These are phyloP conservation scores for Phytophthora citricola DNA, from an alignment of 352 stramenopile genomes.

Conservation along the genomic window DNA sequence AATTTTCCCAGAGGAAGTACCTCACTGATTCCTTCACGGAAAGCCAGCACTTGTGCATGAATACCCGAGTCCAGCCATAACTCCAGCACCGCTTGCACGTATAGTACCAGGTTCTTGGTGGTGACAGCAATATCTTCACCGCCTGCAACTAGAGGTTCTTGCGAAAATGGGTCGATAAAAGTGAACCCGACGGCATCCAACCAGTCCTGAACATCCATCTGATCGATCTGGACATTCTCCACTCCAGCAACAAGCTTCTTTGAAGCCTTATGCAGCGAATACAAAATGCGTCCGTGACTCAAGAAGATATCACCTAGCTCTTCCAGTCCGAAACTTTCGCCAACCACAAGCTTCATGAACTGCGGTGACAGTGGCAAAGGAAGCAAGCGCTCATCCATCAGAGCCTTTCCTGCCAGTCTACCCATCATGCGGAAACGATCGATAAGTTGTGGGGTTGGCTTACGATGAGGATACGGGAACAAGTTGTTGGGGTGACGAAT, in stretches of 20 bases:
- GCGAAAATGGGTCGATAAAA: slow-evolving; percentile 83
- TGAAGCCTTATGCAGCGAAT: slow-evolving; percentile 58
- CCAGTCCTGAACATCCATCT: slow-evolving; percentile 58
- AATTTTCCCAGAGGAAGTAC: slow-evolving; percentile 78
- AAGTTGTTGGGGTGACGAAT: slow-evolving; percentile 84
- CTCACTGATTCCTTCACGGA: slow-evolving; percentile 79
- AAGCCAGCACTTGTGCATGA: slow-evolving; percentile 66
- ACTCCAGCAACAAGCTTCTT: slow-evolving; percentile 36
- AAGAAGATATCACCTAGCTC: slow-evolving; percentile 69
- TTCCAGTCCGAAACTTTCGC: slow-evolving; percentile 61
- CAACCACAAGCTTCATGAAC: slow-evolving; percentile 82
- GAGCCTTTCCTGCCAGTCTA: slow-evolving; percentile 77
- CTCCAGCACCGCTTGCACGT: slow-evolving; percentile 62
- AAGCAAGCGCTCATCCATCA: slow-evolving; percentile 85
- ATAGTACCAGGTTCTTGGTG: slow-evolving; percentile 55
- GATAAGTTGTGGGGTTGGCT: slow-evolving; percentile 41
- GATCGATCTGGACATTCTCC: slow-evolving; percentile 60
- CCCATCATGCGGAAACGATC: slow-evolving; percentile 87
- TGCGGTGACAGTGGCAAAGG: slow-evolving; percentile 75
- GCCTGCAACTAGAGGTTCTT: slow-evolving; percentile 56
- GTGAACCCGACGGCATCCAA: slow-evolving; percentile 71
- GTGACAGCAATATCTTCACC: slow-evolving; percentile 62
- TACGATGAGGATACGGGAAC: slow-evolving; percentile 70
- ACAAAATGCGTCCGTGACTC: slow-evolving; percentile 66
- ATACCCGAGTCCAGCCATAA: slow-evolving; percentile 78